Conservation (phyloP, 257 asterid species). For the Nicotiana tomentosiformis region DNA sequence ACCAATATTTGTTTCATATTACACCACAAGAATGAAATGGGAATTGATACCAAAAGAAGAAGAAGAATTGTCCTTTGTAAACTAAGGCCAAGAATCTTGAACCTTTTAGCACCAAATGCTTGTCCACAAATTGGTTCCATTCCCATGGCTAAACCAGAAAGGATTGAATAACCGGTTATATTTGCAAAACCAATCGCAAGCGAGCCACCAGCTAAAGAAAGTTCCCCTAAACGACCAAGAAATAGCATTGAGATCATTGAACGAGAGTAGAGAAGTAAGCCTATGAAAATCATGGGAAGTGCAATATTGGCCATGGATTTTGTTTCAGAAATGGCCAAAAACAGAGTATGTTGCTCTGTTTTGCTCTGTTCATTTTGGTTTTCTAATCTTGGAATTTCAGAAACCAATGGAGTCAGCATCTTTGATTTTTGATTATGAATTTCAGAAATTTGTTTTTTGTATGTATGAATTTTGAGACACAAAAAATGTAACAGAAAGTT, state of each 20-base stretch:
- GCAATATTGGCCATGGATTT: conserved; percentile 1
- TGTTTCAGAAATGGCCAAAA: neutral
- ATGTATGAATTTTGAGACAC: neutral
- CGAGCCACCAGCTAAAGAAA: conserved; percentile 40
- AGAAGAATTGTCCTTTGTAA: conserved; percentile 38
- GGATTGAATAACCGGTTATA: conserved; percentile 55
- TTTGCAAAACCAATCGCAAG: conserved; percentile 44
- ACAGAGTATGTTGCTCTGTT: conserved; percentile 4
- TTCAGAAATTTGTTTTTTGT: neutral
- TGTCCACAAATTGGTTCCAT: conserved; percentile 70
- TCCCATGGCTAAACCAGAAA: conserved; percentile 56
- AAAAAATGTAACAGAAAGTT: conserved; percentile 1
- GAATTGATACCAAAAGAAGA: conserved; percentile 31
- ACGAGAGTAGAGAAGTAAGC: conserved; percentile 1
- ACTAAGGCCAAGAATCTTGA: conserved; percentile 39
- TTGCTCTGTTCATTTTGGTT: neutral
- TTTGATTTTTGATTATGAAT: neutral
- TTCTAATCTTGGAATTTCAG: neutral
- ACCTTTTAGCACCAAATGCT: conserved; percentile 50
- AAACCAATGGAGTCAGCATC: neutral
- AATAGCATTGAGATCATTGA: conserved; percentile 10
- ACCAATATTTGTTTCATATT: conserved; percentile 36
- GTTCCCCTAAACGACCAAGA: neutral
- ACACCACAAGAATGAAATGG: conserved; percentile 44
- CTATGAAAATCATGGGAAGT: conserved; percentile 1